phyloP scores from a whole-genome alignment of 495 filamentous ascomycete species.

The Talaromyces liani region DNA sequence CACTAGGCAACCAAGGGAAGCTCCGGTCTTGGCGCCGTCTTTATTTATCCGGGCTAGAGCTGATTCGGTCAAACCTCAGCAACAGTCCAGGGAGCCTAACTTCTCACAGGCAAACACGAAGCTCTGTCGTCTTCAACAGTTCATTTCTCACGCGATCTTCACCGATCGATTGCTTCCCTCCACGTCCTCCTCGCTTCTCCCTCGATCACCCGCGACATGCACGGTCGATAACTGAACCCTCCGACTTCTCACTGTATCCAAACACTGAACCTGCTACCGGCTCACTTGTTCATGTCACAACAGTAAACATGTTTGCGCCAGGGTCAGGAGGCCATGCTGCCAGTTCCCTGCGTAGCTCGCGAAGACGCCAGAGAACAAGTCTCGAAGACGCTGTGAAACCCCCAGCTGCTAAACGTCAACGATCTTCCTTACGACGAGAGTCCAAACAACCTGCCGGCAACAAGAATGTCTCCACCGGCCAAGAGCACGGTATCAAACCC shows the following conservation, averaged over 20 bases:
- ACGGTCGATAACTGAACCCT: not conserved
- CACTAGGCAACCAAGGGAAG: not conserved
- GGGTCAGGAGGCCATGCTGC: slow-evolving; percentile 37
- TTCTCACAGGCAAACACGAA: not conserved
- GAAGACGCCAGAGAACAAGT: slow-evolving; percentile 58
- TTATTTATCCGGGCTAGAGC: not conserved
- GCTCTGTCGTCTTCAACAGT: not conserved
- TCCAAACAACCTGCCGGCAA: slow-evolving; percentile 38
- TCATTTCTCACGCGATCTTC: not conserved
- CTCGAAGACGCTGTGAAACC: slow-evolving; percentile 57
- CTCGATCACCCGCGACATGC: not conserved
- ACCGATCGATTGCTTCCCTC: not conserved
- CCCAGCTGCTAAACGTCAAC: slow-evolving; percentile 66
- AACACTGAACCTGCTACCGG: not conserved
- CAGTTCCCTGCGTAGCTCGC: slow-evolving; percentile 48
- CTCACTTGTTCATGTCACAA: not conserved
- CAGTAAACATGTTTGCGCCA: slow-evolving; percentile 54
- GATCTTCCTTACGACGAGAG: slow-evolving; percentile 52
- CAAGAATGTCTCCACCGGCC: slow-evolving; percentile 17
- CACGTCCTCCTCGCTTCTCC: not conserved
- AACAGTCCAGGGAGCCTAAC: not conserved
- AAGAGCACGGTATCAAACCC: slow-evolving; percentile 15
- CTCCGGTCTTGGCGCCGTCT: not conserved
- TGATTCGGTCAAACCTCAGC: not conserved
- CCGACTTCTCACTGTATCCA: not conserved